A percentile compares a stretch with the other conserved stretches of the same genome.
These are phyloP conservation scores for Streptanthus diversifolius DNA, from an alignment of 345 rosid genomes.

Conservation along the genomic window DNA sequence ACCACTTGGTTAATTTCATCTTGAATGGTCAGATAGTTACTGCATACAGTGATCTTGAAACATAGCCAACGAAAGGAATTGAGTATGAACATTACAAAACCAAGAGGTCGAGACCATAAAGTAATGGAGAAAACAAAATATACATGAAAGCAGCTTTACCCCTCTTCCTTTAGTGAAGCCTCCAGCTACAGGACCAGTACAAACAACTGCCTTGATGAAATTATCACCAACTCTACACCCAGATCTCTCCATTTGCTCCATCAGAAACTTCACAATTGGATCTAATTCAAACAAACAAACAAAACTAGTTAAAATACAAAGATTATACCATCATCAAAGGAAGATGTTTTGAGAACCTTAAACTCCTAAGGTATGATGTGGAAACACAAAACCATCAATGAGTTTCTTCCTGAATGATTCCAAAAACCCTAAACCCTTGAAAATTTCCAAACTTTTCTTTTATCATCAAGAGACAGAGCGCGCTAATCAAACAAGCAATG, in stretches of 20 bases:
- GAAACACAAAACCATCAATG: background rate
- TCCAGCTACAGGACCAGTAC: conserved; percentile 52
- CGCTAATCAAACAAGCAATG: background rate
- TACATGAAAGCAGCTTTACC: conserved; percentile 36
- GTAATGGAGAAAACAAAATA: background rate
- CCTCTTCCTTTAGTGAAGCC: conserved; percentile 64
- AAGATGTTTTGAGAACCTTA: background rate
- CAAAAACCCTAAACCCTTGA: conserved; percentile 20
- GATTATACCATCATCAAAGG: background rate
- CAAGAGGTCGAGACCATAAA: no score
- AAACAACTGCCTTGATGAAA: conserved; percentile 66
- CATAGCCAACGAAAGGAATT: background rate
- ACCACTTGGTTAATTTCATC: conserved; percentile 87
- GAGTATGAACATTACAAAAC: conserved; percentile 17
- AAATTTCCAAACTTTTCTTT: background rate
- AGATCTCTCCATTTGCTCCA: conserved; percentile 78
- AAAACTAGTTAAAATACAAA: background rate
- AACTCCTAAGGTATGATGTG: background rate
- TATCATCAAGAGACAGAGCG: background rate
- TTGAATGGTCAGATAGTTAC: conserved; percentile 66
- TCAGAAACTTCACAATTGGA: conserved; percentile 81
- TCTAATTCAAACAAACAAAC: conserved; percentile 33
- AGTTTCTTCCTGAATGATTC: background rate
- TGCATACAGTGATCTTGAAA: conserved; percentile 69
- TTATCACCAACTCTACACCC: conserved; percentile 76